Evolutionary conservation across 768 basidiomycete species (phyloP).

Genomic region (Boletus patriciae): DNA sequence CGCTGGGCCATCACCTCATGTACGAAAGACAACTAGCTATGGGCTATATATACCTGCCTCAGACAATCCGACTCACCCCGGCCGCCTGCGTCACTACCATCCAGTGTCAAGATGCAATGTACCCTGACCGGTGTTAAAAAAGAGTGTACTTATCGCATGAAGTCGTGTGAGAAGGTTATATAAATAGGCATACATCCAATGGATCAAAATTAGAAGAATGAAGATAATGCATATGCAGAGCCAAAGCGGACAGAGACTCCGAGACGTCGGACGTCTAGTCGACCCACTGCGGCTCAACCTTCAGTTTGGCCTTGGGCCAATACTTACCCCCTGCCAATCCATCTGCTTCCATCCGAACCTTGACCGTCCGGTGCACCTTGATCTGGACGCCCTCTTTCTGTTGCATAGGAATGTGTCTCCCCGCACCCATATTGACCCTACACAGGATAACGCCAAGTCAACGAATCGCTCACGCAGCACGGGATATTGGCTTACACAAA

Average conservation of each 20-base stretch:
- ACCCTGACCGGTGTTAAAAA: background rate
- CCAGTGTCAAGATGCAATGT: background rate
- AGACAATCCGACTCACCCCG: background rate
- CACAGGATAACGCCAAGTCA: background rate
- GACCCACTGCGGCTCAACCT: conserved; percentile 41
- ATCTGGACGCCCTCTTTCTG: conserved; percentile 36
- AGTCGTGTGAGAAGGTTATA: background rate
- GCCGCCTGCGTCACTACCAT: background rate
- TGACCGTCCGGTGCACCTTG: conserved; percentile 50
- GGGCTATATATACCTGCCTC: background rate
- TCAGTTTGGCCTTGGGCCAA: conserved; percentile 40
- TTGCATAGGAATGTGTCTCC: conserved; percentile 45
- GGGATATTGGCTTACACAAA: conserved; percentile 17
- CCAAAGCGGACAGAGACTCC: background rate
- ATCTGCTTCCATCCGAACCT: conserved; percentile 51
- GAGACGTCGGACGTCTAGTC: conserved; percentile 27
- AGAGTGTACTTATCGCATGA: background rate
- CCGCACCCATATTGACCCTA: conserved; percentile 41
- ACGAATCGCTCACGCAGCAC: background rate
- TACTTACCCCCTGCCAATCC: conserved; percentile 36
- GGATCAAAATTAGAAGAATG: background rate
- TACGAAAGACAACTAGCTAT: background rate
- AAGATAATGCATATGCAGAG: background rate
- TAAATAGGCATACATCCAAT: background rate
- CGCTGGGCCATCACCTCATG: background rate